Conservation (phyloP, 1,284 basidiomycete genomes). For the Athelia sp. region DNA sequence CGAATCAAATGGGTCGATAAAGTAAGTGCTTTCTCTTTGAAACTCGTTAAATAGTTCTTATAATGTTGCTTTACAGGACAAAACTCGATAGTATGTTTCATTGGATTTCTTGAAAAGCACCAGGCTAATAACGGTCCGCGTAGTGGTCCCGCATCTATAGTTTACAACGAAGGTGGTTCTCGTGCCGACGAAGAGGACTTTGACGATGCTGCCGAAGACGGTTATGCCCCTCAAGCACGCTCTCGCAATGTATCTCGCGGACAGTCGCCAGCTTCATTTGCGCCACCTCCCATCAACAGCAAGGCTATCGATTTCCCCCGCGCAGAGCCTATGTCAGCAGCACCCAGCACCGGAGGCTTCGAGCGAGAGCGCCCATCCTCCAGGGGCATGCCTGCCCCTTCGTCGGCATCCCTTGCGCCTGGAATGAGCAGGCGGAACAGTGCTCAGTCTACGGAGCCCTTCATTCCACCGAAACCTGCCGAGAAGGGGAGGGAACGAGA, state of each 20-base stretch:
- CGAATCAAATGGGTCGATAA: slow-evolving; percentile 78
- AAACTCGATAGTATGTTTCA: slow-evolving; percentile 53
- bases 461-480: background rate
- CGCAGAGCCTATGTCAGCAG: background rate
- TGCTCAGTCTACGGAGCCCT: background rate
- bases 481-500: background rate
- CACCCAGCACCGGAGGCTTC: background rate
- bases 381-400: background rate
- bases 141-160: slow-evolving; percentile 72
- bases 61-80: slow-evolving; percentile 34
- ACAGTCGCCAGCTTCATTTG: background rate
- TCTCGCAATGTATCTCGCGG: background rate
- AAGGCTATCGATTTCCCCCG: background rate
- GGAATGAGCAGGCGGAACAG: background rate
- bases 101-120: slow-evolving; percentile 1
- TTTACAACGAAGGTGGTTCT: slow-evolving; percentile 74
- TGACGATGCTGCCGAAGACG: slow-evolving; percentile 51
- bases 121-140: slow-evolving; percentile 5
- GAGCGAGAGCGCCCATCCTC: background rate
- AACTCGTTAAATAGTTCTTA: slow-evolving; percentile 4
- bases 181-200: slow-evolving; percentile 67
- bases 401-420: background rate
- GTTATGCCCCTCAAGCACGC: slow-evolving; percentile 21
- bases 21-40: slow-evolving; percentile 32
- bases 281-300: slow-evolving; percentile 8